Base-by-base conservation (phyloP, 1,284 basidiomycete species). In the Ustilago trichophora region DNA sequence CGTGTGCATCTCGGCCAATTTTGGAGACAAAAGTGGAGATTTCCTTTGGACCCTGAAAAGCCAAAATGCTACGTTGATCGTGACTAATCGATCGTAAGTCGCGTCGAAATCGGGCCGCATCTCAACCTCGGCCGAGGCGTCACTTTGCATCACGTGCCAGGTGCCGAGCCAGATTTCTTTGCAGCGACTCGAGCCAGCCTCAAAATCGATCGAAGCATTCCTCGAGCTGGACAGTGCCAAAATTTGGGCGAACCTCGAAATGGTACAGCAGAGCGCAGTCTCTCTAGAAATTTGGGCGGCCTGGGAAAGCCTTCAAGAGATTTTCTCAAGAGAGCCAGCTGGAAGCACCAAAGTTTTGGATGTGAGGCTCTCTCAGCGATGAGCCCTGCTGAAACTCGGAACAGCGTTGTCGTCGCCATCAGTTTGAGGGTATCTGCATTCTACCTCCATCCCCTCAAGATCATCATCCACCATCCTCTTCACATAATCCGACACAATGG, bases 401-500 rank as follows among this genome's bases (percentile, higher is more conserved):
- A n/a, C n/a, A n/a, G n/a, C n/a, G 42, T 52, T 38, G 54, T 49
- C 38, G 50, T 52, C 62, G 57, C 62, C 64, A 63, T 60, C 63
- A 50, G 48, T 27, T 53, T 22, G 16, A 19, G 16, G 12, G 6
- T 22, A 42, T 29, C 41, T 49, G 16, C 38, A 51, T 60, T 43
- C 27, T 34, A 26, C 67, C 48, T 65, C 51, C 63, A 71, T 60
- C 64, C 59, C n/a, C 57, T 55, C 68, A 67, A 63, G 58, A 62
- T 71, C 63, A 65, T 63, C 66, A 56, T 45, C 56, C 38, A 54
- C 41, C 53, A 7, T 29, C 27, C 41, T 50, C 33, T 50, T 62
- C 65, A 66, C 44, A 53, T 47, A 7, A 29, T 29, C 27, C 57
- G 29, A 52, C 72, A 72, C 45, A 58, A 77, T 77, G 75, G 72